Base-by-base conservation (phyloP, 1,284 basidiomycete species). In the Fistulina hepatica region DNA sequence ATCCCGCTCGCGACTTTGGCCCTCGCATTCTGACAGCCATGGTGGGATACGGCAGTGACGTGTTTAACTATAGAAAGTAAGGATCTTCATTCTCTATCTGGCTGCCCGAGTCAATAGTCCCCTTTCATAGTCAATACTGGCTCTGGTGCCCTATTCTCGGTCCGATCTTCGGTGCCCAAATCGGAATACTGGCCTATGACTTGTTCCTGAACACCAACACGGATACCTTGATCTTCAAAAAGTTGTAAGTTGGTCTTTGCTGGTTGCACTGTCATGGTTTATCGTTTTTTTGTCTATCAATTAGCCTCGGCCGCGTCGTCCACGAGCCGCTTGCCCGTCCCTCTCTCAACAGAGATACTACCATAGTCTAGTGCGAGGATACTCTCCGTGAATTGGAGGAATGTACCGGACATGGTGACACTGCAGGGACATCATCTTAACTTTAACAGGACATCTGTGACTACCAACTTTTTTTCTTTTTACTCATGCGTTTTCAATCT, bases 1-100 rank as follows among this genome's bases (percentile, higher is more conserved):
- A 79, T 48, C 74, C 75, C 9, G 76, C 77, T 3, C 67, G 78
- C 44, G 78, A 80, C 50, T 56, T 77, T 5, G 76, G 76, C 7
- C 77, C 76, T 1, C 59, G 76, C 3, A 53, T 80, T 34, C 57
- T 76, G 48, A 71, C 73, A 2, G 67, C 71, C 28, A 68, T 78
- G 62, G 45, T 41, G 20, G 45, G 45, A 13, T 47, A 47, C 20
- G 41, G 43, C 10, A 13, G 11, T 10, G 35, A 42, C 21, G 45
- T 47, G 6, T 47, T 32, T 32, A 40, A 23, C 8, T 47, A 20
- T 34, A 35, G 45, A 5, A 44, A 34, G 41, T 45, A 17, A n/a
- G 33, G 12, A 13, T 32, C 28, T 11, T 32, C 3, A n/a, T 27
- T 24, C 13, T 33, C 11, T 13, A 17, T 38, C 26, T 27, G 20